Conservation (phyloP, 2,329 filamentous ascomycete species). For the Paracorniculantispora psalliotae region DNA sequence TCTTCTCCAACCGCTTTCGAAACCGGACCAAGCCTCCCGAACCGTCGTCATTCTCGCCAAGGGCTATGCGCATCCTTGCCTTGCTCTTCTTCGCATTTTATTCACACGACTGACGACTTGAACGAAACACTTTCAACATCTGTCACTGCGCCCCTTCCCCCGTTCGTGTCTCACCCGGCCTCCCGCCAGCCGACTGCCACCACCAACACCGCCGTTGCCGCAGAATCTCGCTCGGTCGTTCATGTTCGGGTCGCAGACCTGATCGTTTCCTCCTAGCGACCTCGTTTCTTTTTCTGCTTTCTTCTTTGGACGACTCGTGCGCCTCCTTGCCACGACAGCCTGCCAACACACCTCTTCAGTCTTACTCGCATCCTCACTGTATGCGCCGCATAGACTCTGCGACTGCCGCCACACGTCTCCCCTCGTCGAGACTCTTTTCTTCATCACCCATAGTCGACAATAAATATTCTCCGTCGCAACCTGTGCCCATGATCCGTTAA, state of each 20-base stretch:
- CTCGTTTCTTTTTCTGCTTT: neutral
- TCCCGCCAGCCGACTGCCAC: conserved; percentile 6
- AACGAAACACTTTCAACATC: neutral
- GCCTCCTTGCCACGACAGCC: neutral
- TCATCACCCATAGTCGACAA: too few relatives aligned
- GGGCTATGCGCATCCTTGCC: neutral
- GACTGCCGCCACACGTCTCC: neutral
- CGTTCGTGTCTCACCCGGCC: conserved; percentile 8
- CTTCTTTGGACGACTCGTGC: neutral
- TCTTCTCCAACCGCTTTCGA: conserved; percentile 6
- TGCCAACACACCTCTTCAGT: neutral
- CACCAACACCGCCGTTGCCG: conserved; percentile 2
- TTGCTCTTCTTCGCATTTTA: neutral
- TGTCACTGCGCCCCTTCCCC: neutral
- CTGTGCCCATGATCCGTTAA: conserved; percentile 1
- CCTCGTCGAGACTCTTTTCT: neutral
- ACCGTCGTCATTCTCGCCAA: neutral
- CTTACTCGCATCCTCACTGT: neutral
- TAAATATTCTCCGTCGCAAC: too few relatives aligned
- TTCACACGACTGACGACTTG: neutral
- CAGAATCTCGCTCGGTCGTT: conserved; percentile 1
- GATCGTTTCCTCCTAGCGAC: neutral
- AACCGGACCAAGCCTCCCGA: neutral
- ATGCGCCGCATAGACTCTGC: neutral
- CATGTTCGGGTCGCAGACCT: conserved; percentile 3